Percentiles rank a stretch among this genome's conserved stretches.
These are phyloP conservation scores for Ramaria rubella DNA, from an alignment of 768 basidiomycete species.

Conservation along the genomic window DNA sequence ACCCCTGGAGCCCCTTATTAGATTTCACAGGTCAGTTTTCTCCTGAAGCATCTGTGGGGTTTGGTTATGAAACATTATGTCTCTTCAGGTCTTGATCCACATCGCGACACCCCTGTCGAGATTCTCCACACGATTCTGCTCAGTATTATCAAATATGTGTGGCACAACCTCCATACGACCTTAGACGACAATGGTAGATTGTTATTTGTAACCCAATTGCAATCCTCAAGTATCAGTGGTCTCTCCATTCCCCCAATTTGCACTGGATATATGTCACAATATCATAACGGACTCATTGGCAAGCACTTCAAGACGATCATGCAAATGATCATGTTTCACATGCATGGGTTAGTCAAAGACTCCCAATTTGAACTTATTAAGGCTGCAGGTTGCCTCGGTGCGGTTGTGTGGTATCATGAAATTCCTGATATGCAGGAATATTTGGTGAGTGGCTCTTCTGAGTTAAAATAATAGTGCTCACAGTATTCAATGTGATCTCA, in stretches of 20 bases:
- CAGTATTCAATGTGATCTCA: conserved; percentile 7
- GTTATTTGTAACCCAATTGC: conserved; percentile 23
- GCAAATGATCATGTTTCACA: conserved; percentile 33
- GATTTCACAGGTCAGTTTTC: background rate
- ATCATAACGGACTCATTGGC: conserved; percentile 36
- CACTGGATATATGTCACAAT: conserved; percentile 38
- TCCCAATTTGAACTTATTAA: conserved; percentile 10
- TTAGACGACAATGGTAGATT: background rate
- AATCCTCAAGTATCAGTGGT: conserved; percentile 21
- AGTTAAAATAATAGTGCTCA: background rate
- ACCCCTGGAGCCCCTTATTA: background rate
- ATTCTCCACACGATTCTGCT: conserved; percentile 21
- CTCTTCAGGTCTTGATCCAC: conserved; percentile 16
- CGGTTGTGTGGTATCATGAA: conserved; percentile 13
- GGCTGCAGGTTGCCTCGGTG: conserved; percentile 14
- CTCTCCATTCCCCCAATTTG: conserved; percentile 28
- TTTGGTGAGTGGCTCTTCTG: conserved; percentile 8
- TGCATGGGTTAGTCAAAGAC: conserved; percentile 26
- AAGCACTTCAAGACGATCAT: conserved; percentile 35
- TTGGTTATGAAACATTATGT: background rate
- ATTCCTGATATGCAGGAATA: conserved; percentile 13
- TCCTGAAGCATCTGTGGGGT: background rate
- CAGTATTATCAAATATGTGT: conserved; percentile 21
- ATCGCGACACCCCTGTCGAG: conserved; percentile 19
- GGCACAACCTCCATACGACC: conserved; percentile 8